A percentile compares a stretch with the other conserved stretches of the same genome.
Evolutionary conservation across 2,329 filamentous ascomycete genomes (phyloP).

Genomic region (Cladosporium sp.): DNA sequence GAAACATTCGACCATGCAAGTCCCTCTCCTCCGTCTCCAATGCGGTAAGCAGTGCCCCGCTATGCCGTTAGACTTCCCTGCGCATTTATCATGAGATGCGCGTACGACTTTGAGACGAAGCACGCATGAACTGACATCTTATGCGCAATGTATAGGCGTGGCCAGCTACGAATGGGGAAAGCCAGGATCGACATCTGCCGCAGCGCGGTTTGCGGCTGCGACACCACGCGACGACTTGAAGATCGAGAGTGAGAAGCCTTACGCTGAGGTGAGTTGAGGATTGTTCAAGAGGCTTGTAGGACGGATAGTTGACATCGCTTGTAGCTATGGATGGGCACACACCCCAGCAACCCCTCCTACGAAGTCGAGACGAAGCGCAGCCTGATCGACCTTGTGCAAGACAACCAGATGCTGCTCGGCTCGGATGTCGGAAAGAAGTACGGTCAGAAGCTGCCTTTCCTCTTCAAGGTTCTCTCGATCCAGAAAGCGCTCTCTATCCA

Average conservation of each 20-base stretch:
- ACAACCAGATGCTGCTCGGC: slow-evolving; percentile 79
- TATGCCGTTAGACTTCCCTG: background rate
- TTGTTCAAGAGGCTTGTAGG: background rate
- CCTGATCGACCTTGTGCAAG: slow-evolving; percentile 78
- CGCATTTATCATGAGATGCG: background rate
- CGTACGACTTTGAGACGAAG: too few relatives aligned
- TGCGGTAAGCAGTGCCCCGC: slow-evolving; percentile 48
- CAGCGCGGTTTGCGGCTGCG: slow-evolving; percentile 81
- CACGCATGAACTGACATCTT: slow-evolving; percentile 10
- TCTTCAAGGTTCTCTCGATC: slow-evolving; percentile 97
- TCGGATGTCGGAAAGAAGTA: slow-evolving; percentile 67
- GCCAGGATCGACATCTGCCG: slow-evolving; percentile 77
- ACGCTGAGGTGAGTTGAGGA: slow-evolving; percentile 66
- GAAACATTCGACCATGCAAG: slow-evolving; percentile 50
- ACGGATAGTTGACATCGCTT: slow-evolving; percentile 18
- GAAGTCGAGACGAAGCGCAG: slow-evolving; percentile 77
- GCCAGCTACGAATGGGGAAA: slow-evolving; percentile 99
- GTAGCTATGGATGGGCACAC: slow-evolving; percentile 98
- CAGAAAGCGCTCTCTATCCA: slow-evolving; percentile 95
- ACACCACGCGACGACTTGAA: slow-evolving; percentile 68
- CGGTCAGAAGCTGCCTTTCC: slow-evolving; percentile 75
- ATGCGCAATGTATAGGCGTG: slow-evolving; percentile 56
- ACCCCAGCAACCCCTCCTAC: slow-evolving; percentile 90
- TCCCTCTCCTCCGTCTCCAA: slow-evolving; percentile 77
- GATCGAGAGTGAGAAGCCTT: slow-evolving; percentile 82